phyloP scores from a whole-genome alignment of 2,329 filamentous ascomycete genomes.

The Arthroderma uncinatum region DNA sequence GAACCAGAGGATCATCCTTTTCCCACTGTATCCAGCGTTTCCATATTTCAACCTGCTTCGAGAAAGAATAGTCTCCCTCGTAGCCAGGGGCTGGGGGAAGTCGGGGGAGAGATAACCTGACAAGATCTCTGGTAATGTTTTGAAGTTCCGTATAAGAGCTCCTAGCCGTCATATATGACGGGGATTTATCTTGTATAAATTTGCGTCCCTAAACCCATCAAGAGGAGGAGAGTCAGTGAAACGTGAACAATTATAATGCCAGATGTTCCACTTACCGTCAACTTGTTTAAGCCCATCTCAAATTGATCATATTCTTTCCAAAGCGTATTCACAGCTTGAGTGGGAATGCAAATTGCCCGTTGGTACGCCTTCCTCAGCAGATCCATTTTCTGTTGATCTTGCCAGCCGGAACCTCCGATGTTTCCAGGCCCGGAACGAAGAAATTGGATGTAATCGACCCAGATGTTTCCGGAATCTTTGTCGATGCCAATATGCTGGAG shows the following conservation, averaged over 20 bases:
- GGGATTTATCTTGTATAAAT: slow-evolving; percentile 83
- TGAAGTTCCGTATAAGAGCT: slow-evolving; percentile 84
- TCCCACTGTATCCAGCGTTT: slow-evolving; percentile 93
- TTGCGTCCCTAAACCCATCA: slow-evolving; percentile 60
- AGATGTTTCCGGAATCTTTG: slow-evolving; percentile 77
- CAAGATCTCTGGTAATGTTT: slow-evolving; percentile 67
- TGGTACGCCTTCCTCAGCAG: slow-evolving; percentile 84
- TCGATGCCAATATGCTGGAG: slow-evolving; percentile 83
- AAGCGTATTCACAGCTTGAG: slow-evolving; percentile 65
- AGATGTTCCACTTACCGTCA: slow-evolving; percentile 49
- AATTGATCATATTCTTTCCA: slow-evolving; percentile 99
- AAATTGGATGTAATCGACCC: slow-evolving; percentile 92
- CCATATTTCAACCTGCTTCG: slow-evolving; percentile 78
- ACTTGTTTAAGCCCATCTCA: slow-evolving; percentile 86
- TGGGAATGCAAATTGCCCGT: slow-evolving; percentile 76
- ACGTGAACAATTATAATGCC: neutral
- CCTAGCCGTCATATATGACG: slow-evolving; percentile 91
- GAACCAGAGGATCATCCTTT: slow-evolving; percentile 77
- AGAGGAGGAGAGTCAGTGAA: neutral
- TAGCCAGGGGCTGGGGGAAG: slow-evolving; percentile 77
- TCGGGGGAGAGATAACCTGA: slow-evolving; percentile 65
- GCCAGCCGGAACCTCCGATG: slow-evolving; percentile 78
- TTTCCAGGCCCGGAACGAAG: slow-evolving; percentile 77
- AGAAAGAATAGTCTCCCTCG: slow-evolving; percentile 74
- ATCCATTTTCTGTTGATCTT: slow-evolving; percentile 98